These are phyloP conservation scores for Elsinoe ampelina DNA, from an alignment of 2,329 filamentous ascomycete species.

Conservation along the genomic window DNA sequence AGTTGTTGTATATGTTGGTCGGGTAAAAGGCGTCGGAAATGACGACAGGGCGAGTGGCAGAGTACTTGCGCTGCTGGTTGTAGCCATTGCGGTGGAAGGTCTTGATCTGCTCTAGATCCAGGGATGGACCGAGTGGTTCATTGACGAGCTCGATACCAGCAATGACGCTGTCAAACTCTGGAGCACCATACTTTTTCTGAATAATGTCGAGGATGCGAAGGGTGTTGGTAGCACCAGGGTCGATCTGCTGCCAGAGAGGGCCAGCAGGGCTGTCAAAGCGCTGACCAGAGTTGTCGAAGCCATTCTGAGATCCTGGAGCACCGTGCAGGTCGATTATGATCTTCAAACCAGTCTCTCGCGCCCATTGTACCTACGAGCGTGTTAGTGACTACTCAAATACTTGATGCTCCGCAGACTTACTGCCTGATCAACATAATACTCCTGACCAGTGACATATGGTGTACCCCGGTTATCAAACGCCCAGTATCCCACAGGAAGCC, in stretches of 20 bases:
- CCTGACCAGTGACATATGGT: constrained; percentile 45
- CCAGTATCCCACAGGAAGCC: constrained; percentile 53
- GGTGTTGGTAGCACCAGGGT: constrained; percentile 40
- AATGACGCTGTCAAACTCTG: constrained; percentile 49
- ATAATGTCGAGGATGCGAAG: constrained; percentile 50
- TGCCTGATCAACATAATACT: constrained; percentile 45
- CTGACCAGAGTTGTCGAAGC: constrained; percentile 54
- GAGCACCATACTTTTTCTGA: constrained; percentile 47
- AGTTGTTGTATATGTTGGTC: constrained; percentile 51
- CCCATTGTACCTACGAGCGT: constrained; percentile 42
- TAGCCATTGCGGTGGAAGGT: constrained; percentile 49
- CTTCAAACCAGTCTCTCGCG: constrained; percentile 42
- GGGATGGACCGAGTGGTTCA: constrained; percentile 43
- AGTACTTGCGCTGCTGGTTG: constrained; percentile 29
- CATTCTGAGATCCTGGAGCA: constrained; percentile 48
- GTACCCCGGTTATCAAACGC: constrained; percentile 43
- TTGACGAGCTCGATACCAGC: constrained; percentile 50
- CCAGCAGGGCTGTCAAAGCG: constrained; percentile 26
- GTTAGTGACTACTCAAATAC: neutral
- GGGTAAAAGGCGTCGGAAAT: constrained; percentile 49
- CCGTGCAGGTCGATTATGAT: constrained; percentile 53
- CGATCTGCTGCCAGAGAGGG: constrained; percentile 39
- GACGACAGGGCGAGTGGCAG: constrained; percentile 37
- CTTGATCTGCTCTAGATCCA: constrained; percentile 38
- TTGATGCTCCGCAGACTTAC: neutral